A percentile compares a stretch with the other conserved stretches of the same genome.
phyloP scores from a whole-genome alignment of 2,329 filamentous ascomycete genomes.

The Apiospora pterosperma region DNA sequence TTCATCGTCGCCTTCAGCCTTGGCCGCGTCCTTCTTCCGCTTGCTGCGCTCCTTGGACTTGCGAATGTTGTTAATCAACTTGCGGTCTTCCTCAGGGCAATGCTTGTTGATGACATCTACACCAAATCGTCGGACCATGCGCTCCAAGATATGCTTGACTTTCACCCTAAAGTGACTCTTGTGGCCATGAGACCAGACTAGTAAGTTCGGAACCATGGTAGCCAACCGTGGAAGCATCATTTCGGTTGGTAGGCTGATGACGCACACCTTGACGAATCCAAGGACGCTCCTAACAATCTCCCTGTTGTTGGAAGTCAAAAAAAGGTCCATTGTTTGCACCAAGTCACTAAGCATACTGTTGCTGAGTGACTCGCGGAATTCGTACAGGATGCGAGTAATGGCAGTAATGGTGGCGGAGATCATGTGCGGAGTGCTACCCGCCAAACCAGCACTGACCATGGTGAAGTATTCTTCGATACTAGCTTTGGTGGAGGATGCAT shows the following conservation, averaged over 20 bases:
- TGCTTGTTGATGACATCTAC: constrained; percentile 74
- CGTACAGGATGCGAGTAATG: constrained; percentile 86
- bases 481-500: constrained; percentile 73
- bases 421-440: constrained; percentile 92
- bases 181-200: constrained; percentile 97
- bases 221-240: constrained; percentile 75
- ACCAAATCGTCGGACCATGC: constrained; percentile 89
- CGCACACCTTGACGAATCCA: constrained; percentile 94
- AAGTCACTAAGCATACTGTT: constrained; percentile 73
- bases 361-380: constrained; percentile 73
- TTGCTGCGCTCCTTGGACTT: constrained; percentile 92
- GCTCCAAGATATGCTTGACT: constrained; percentile 96
- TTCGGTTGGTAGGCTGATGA: constrained; percentile 77
- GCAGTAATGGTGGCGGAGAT: constrained; percentile 96
- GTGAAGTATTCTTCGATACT: constrained; percentile 95
- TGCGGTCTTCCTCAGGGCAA: constrained; percentile 82
- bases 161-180: constrained; percentile 96
- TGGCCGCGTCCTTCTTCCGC: constrained; percentile 74
- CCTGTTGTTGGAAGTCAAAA: constrained; percentile 92
- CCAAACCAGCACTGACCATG: constrained; percentile 95
- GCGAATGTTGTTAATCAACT: constrained; percentile 89
- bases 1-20: constrained; percentile 45
- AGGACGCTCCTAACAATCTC: constrained; percentile 94
- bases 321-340: constrained; percentile 92
- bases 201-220: constrained; percentile 80